Evolutionary conservation across 495 filamentous ascomycete species (phyloP), one percentile per base, ranked within the genome.

Genomic region (Penicillium ucsense): DNA sequence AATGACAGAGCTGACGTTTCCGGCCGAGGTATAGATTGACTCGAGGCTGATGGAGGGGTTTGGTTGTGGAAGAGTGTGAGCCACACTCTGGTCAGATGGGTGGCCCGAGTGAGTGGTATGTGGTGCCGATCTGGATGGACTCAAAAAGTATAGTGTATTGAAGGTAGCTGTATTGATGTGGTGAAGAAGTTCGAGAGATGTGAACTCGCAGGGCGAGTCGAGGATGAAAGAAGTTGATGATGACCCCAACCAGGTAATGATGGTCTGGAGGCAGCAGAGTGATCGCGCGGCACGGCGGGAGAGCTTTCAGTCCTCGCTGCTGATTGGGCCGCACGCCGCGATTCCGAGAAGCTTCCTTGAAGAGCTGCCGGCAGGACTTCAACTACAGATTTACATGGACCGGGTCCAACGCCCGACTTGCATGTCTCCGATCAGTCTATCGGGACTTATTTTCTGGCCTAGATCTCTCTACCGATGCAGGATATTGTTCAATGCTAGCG

Each of bases 211-310:
- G 35, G 7, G 37, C 34, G 9, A 3, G 31, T 33, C 20, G 20
- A 20, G 33, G 43, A 28, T 6, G 35, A 32, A 43, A 43, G 29
- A 8, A 9, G 40, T 10, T 28, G 27, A 36, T 8, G 31, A n/a
- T 29, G 39, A 27, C 11, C 28, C 29, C 35, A n/a, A 41, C 11
- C 12, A 28, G 38, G 20, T 20, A 41, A 43, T 10, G 32, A 12
- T 32, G 9, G 37, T 31, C 41, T 38, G 41, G 38, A 59, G 59
- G 59, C 58, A 61, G 43, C 52, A 59, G 12, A 47, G 50, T 42
- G 56, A 61, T 57, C 59, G 59, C 59, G 59, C 59, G 58, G 58
- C 57, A 49, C 35, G 47, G 45, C 38, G 45, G 39, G 4, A 20
- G 20, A 20, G 20, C 20, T 20, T 20, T 20, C 20, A 20, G 20